Conservation (phyloP, 257 asterid genomes). For the Ophiorrhiza pumila region DNA sequence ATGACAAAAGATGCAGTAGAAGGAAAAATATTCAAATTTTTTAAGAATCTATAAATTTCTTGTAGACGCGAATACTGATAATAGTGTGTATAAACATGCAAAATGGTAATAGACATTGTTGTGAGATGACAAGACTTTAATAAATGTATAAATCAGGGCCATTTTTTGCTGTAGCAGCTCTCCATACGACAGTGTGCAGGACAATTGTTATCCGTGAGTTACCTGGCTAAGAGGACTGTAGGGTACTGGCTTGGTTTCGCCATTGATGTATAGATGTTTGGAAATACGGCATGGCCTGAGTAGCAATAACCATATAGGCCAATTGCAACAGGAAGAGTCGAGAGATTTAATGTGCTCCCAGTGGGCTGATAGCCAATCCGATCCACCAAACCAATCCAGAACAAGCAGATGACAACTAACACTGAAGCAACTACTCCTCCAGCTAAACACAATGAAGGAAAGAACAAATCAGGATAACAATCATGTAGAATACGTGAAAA, state of each 20-base stretch:
- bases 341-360: slow-evolving; percentile 56
- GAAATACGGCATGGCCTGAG: slow-evolving; percentile 94
- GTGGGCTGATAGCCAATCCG: slow-evolving; percentile 47
- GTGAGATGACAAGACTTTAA: background rate
- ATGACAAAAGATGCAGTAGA: background rate
- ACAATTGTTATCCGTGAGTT: background rate
- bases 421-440: slow-evolving; percentile 98
- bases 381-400: slow-evolving; percentile 90
- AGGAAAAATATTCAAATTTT: background rate
- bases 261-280: slow-evolving; percentile 89
- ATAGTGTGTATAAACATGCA: background rate
- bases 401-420: slow-evolving; percentile 69
- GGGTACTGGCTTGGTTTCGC: slow-evolving; percentile 74
- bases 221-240: slow-evolving; percentile 74
- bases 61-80: no score
- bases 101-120: background rate
- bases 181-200: background rate
- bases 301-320: slow-evolving; percentile 96
- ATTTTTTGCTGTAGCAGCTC: background rate
- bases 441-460: slow-evolving; percentile 40
- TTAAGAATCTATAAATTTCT: background rate
- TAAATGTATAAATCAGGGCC: background rate
- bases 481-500: background rate
- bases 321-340: slow-evolving; percentile 87
- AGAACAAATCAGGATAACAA: background rate